phyloP scores from a whole-genome alignment of 345 rosid genomes.

The Moricandia arvensis region DNA sequence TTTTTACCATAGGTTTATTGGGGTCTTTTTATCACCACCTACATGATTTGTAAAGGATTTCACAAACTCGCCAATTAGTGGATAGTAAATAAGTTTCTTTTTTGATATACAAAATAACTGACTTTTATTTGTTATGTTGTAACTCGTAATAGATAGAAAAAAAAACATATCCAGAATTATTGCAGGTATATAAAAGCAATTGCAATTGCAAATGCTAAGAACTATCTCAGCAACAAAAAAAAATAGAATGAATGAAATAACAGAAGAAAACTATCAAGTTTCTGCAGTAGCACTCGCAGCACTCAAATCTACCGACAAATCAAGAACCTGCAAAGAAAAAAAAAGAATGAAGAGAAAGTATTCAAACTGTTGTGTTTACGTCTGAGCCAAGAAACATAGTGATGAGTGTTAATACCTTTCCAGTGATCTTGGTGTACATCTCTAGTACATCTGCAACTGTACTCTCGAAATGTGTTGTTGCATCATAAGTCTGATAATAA shows the following conservation, averaged over 20 bases:
- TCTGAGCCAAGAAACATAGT: conserved; percentile 21
- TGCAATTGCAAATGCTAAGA: not conserved
- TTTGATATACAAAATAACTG: not conserved
- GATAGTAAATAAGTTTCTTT: not conserved
- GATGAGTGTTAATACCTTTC: conserved; percentile 54
- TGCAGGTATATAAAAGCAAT: not conserved
- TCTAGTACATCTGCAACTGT: conserved; percentile 72
- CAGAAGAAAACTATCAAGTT: conserved; percentile 3
- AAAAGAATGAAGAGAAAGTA: not conserved
- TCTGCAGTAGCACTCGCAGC: conserved; percentile 70
- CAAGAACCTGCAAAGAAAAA: conserved; percentile 49
- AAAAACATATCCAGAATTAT: not conserved
- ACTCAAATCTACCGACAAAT: conserved; percentile 77
- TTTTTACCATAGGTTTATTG: not conserved
- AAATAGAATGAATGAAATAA: not conserved
- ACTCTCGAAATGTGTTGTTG: conserved; percentile 86
- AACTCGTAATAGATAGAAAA: not conserved
- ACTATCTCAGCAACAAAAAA: not conserved
- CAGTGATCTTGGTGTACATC: conserved; percentile 77
- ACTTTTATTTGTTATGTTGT: not conserved
- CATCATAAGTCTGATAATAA: conserved; percentile 63
- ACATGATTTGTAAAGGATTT: not conserved
- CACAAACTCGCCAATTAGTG: not conserved
- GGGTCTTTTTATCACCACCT: not conserved
- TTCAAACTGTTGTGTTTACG: not conserved